Evolutionary conservation across 768 basidiomycete genomes (phyloP).

Genomic region (Multifurca ochricompacta): DNA sequence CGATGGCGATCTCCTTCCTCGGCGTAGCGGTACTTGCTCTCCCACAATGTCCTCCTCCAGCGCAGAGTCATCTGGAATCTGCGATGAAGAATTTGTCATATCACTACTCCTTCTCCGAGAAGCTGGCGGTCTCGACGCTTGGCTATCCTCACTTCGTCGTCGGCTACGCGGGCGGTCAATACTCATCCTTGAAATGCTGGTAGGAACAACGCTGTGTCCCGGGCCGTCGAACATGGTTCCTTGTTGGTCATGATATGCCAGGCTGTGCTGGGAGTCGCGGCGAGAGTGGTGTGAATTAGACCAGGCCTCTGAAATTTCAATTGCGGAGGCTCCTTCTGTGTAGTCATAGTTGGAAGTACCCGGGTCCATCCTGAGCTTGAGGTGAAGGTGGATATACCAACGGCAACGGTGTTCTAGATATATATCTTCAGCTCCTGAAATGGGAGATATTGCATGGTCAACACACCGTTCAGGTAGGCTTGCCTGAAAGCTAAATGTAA

Average conservation of each 20-base stretch:
- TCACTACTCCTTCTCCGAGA: slow-evolving; percentile 10
- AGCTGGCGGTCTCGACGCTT: slow-evolving; percentile 5
- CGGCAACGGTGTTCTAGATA: neutral
- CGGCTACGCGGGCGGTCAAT: slow-evolving; percentile 35
- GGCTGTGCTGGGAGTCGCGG: slow-evolving; percentile 60
- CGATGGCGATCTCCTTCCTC: slow-evolving; percentile 22
- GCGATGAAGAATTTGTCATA: slow-evolving; percentile 1
- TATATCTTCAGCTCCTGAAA: neutral
- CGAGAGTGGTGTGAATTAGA: slow-evolving; percentile 44
- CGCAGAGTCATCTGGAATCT: slow-evolving; percentile 6
- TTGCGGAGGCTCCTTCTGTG: slow-evolving; percentile 76
- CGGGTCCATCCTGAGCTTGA: slow-evolving; percentile 2
- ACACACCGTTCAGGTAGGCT: neutral
- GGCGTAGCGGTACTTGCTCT: slow-evolving; percentile 5
- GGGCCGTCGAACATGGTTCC: slow-evolving; percentile 75
- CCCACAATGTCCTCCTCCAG: slow-evolving; percentile 16
- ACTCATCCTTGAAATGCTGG: slow-evolving; percentile 70
- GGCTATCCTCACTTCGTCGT: slow-evolving; percentile 33
- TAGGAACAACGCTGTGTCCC: slow-evolving; percentile 55
- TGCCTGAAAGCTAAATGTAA: neutral
- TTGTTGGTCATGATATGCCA: slow-evolving; percentile 51
- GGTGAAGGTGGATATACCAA: neutral
- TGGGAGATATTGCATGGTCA: neutral
- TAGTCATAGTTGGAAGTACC: slow-evolving; percentile 46
- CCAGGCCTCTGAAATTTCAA: slow-evolving; percentile 63